Evolutionary conservation across 73 alveolate species (phyloP), one percentile per base, ranked within the genome.

Genomic region (Tetrahymena elliotti): DNA sequence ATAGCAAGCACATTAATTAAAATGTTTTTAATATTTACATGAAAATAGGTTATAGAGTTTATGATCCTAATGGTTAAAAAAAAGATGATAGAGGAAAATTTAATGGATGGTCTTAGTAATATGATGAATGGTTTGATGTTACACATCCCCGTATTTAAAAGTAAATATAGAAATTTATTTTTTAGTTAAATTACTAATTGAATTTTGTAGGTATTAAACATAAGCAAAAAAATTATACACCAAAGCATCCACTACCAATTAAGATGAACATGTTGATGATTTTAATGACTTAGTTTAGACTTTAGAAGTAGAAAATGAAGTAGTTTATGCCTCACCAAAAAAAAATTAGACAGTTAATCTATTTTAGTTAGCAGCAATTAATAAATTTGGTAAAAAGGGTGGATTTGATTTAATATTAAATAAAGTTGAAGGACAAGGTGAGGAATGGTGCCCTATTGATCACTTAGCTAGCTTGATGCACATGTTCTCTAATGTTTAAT

Each of bases 61-160:
- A 95, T 93, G 96, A 93, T 31, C 96, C 94, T 6, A 97, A 96
- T 13, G 99, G 99, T 68, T 93, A 83, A 13, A 96, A 97, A 93
- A 93, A 83, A 20, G 99, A 98, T 82, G 97, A 94, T 16, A 95
- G 95, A 38, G 96, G 97, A 33, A 95, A 94, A 83, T 98, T 93
- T 95, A 95, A 97, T 53, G 99, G 99, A 15, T 98, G 99, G 99
- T 83, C 96, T 16, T 92, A 94, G 24, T 95, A 95, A 93, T 98
- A 94, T 54, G 99, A 98, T 94, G 99, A 98, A 88, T 96, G 98
- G 96, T 52, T 98, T 83, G 95, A 98, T 35, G 97, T 97, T 39
- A 93, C 82, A 41, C 94, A 96, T 54, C 99, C 99, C 33, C 94
- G 98, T 38, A 95, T 98, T 38, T 53, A 96, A 39, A 95, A 93